Base-by-base conservation (phyloP, 805 yeast species). In the Metschnikowia rubicola region DNA sequence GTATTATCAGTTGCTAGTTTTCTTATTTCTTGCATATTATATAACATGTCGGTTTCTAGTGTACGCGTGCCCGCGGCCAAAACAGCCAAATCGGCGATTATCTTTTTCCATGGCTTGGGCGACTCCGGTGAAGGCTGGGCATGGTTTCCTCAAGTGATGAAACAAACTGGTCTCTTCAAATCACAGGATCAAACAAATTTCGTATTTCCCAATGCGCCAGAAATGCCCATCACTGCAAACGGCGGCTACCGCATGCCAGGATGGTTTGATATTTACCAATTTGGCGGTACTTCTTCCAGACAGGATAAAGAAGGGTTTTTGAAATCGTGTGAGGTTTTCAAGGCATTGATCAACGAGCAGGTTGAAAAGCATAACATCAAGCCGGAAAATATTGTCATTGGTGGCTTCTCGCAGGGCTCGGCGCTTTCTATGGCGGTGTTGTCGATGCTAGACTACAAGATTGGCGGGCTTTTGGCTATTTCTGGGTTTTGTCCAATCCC, bases 371-470 rank as follows among this genome's bases (percentile, higher is more conserved):
- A 63, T 43, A 80, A 84, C 9, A 76, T 86, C 32, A 74, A 79
- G 4, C 71, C 85, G 0, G 80, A 80, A 13, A 79, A 86, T 44
- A 86, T 94, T 39, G 71, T 94, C n/a, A 71, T 94, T 47, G 98
- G 98, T 32, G 99, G 99, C 0, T 94, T 94, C 63, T 85, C 95
- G 4, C 99, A 94, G 68, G 99, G 99, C 46, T 95, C 89, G 41
- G 90, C 96, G 1, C 51, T 92, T 10, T 69, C 94, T 1, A 68
- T 87, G 49, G 88, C 87, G 3, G 62, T 84, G 12, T 72, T 80
- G 19, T 71, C 83, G 0, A 64, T 76, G 10, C 63, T 75, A 30
- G 81, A 82, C 15, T 61, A 69, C 46, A 86, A 85, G 59, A 70
- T 91, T 17, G 98, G 87, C 8, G 98, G 96, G 2, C 74, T 87